Evolutionary conservation across 2,329 filamentous ascomycete species (phyloP).

Genomic region (Colletotrichum tropicicola): DNA sequence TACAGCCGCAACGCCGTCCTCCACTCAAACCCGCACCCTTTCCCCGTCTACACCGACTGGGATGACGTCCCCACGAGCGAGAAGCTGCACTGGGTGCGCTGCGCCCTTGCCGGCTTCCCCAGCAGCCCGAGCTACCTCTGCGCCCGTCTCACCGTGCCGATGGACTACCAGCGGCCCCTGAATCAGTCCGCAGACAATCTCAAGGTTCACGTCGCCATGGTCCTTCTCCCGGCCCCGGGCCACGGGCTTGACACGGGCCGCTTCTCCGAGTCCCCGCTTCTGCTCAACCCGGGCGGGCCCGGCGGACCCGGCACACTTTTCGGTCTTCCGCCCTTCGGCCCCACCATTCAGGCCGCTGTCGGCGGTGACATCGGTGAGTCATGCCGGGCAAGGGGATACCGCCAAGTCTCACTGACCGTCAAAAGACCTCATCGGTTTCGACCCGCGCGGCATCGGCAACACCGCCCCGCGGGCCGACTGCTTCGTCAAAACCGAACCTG

Average conservation of each 20-base stretch:
- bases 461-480: slow-evolving; percentile 51
- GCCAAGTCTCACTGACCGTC: neutral
- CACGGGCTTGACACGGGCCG: slow-evolving; percentile 39
- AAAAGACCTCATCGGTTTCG: slow-evolving; percentile 55
- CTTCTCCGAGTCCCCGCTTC: slow-evolving; percentile 48
- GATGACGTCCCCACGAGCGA: slow-evolving; percentile 52
- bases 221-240: slow-evolving; percentile 42
- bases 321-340: slow-evolving; percentile 35
- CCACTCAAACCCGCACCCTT: neutral
- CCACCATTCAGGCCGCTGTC: slow-evolving; percentile 43
- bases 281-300: slow-evolving; percentile 57
- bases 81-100: slow-evolving; percentile 54
- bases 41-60: slow-evolving; percentile 28
- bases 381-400: too few relatives aligned
- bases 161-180: slow-evolving; percentile 54
- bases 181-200: slow-evolving; percentile 41
- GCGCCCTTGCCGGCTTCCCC: slow-evolving; percentile 41
- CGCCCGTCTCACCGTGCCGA: slow-evolving; percentile 55
- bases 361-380: slow-evolving; percentile 41
- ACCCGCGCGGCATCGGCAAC: slow-evolving; percentile 53
- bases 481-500: slow-evolving; percentile 34
- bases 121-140: slow-evolving; percentile 41
- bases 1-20: slow-evolving; percentile 3
- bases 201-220: slow-evolving; percentile 48
- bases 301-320: slow-evolving; percentile 50